phyloP scores from a whole-genome alignment of 2,329 filamentous ascomycete species.

The Phoma herbarum region DNA sequence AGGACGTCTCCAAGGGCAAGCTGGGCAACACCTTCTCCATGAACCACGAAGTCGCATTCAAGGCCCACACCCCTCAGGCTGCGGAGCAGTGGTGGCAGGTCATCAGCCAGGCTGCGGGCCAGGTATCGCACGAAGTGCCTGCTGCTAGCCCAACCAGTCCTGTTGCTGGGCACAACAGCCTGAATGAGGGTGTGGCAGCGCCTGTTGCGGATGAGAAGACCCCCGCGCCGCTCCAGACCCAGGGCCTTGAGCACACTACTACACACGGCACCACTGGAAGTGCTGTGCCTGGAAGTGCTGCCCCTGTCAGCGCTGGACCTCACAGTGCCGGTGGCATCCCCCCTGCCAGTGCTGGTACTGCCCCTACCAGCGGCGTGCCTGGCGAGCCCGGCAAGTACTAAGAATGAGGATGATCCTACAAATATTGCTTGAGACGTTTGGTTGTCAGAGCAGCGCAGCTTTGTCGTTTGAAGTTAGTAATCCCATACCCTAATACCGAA shows the following conservation, averaged over 20 bases:
- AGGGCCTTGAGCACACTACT: conserved; percentile 39
- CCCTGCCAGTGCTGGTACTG: conserved; percentile 12
- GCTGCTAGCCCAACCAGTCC: conserved; percentile 52
- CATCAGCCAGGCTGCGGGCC: conserved; percentile 69
- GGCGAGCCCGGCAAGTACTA: conserved; percentile 47
- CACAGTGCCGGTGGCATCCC: background rate
- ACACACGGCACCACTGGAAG: conserved; percentile 25
- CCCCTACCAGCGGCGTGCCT: conserved; percentile 28
- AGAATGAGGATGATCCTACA: background rate
- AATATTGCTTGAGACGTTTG: background rate
- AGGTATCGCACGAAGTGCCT: conserved; percentile 54
- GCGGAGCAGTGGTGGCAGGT: conserved; percentile 86
- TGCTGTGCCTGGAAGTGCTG: conserved; percentile 29
- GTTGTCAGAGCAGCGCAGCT: background rate
- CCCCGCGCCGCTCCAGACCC: conserved; percentile 46
- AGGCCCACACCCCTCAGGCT: conserved; percentile 81
- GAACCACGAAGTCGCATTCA: conserved; percentile 82
- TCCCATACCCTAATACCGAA: background rate
- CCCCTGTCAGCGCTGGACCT: conserved; percentile 16
- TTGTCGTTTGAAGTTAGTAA: background rate
- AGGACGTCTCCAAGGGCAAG: conserved; percentile 81
- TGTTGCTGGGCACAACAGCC: conserved; percentile 34
- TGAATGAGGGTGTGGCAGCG: conserved; percentile 11
- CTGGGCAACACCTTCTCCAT: conserved; percentile 83
- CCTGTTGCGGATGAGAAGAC: conserved; percentile 24